Base-by-base conservation (phyloP, 2,329 filamentous ascomycete species). In the Hymenoscyphus linearis region DNA sequence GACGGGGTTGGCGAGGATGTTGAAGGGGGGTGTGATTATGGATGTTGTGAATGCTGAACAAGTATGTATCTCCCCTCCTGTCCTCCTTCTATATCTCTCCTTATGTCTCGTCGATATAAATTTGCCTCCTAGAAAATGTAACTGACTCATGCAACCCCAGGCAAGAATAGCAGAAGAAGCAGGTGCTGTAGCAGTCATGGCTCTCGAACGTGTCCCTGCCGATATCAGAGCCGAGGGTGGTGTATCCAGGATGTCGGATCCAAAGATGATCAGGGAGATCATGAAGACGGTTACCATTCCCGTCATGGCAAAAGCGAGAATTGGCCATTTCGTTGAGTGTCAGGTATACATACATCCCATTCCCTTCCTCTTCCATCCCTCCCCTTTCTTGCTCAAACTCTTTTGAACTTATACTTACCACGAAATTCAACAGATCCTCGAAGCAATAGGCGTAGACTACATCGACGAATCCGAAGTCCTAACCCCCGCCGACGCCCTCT, bases 1-100 rank as follows among this genome's bases (percentile, higher is more conserved):
- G 84, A 89, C 91, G 59, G 95, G 93, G 62, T 82, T 99, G 67
- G 95, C 95, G 26, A 90, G 96, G 77, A 99, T 99, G 95, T 82
- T 98, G 78, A 97, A 98, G 83, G 95, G 95, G 74, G 95, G 95
- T 72, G 95, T 99, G 67, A 99, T 99, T 78, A 99, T 99, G 95
- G 95, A 99, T 77, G 95, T 98, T 62, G 91, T 96, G 66, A 91
- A 93, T 75, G 90, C 92, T 27, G 89, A 91, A 73, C 93, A 90
- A 80, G 86, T 86, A 74, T 60, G 70, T 31, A n/a, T 16, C 44
- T 37, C 40, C 18, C 25, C 27, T 25, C 4, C 16, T 34, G n/a
- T 35, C n/a, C 16, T 50, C 36, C 47, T 18, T 26, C 31, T 36
- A 2, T 26, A n/a, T n/a, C n/a, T n/a, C n/a, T n/a, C n/a, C n/a